Evolutionary conservation across 257 asterid species (phyloP).

Genomic region (Rauvolfia tetraphylla): DNA sequence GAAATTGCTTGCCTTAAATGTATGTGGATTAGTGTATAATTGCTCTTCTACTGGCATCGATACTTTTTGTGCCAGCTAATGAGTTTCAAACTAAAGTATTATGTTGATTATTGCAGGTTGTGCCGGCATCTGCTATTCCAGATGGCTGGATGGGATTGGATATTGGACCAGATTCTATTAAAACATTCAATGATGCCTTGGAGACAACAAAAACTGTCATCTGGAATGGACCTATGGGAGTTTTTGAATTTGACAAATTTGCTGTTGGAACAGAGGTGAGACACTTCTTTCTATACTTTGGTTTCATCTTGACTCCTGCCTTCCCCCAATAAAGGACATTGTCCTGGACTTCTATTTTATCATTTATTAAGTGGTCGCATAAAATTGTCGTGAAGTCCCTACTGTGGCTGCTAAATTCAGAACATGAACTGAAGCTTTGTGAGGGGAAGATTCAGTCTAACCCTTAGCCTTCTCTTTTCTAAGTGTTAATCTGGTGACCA

Average conservation of each 20-base stretch:
- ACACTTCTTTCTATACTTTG: constrained; percentile 4
- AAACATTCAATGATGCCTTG: constrained; percentile 70
- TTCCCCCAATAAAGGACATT: neutral
- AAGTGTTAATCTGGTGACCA: neutral
- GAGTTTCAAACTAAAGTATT: neutral
- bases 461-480: neutral
- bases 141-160: constrained; percentile 95
- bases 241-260: constrained; percentile 83
- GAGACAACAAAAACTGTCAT: constrained; percentile 75
- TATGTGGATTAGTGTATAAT: neutral
- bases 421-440: neutral
- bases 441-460: neutral
- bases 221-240: constrained; percentile 98
- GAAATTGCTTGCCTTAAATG: neutral
- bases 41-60: neutral
- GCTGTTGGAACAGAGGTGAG: constrained; percentile 81
- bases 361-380: neutral
- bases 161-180: constrained; percentile 78
- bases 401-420: too few relatives aligned
- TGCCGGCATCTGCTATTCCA: constrained; percentile 71
- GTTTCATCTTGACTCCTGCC: neutral
- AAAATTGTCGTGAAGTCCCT: neutral
- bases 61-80: neutral
- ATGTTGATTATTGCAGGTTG: constrained; percentile 42
- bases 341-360: neutral